Percentiles rank a stretch among this genome's conserved stretches.
These are phyloP conservation scores for Sugiyamaella japonica DNA, from an alignment of 1,139 yeast genomes.

Conservation along the genomic window DNA sequence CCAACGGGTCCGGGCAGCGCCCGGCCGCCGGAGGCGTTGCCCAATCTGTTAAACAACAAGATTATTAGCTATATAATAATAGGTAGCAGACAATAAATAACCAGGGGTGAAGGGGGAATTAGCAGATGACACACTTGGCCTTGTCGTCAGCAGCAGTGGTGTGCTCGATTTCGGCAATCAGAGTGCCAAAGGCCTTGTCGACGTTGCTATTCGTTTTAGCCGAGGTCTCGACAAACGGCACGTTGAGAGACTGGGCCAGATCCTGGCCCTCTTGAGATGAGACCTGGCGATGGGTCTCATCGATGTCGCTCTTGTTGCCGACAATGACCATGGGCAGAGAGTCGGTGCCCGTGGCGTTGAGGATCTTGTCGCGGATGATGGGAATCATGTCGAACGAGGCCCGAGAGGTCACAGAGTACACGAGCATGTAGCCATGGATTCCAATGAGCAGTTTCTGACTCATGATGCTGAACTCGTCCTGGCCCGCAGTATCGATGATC, in stretches of 20 bases:
- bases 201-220: conserved; percentile 76
- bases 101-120: conserved; percentile 2
- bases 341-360: conserved; percentile 72
- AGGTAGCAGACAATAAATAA: conserved; percentile 2
- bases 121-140: conserved; percentile 38
- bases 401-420: conserved; percentile 78
- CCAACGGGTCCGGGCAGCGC: no score
- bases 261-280: conserved; percentile 61
- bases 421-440: conserved; percentile 79
- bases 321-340: conserved; percentile 76
- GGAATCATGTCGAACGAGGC: conserved; percentile 78
- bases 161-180: conserved; percentile 71
- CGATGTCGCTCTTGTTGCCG: conserved; percentile 80
- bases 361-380: conserved; percentile 78
- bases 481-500: conserved; percentile 90
- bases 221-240: conserved; percentile 77
- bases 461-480: conserved; percentile 82
- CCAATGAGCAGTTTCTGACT: conserved; percentile 82
- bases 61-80: not conserved
- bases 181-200: conserved; percentile 60
- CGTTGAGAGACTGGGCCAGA: conserved; percentile 59
- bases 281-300: conserved; percentile 61
- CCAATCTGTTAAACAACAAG: no score
- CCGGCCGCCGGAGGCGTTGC: no score
- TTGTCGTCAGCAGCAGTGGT: conserved; percentile 51